Evolutionary conservation across 768 basidiomycete genomes (phyloP).

Genomic region (Gloeopeniophorella convolvens): DNA sequence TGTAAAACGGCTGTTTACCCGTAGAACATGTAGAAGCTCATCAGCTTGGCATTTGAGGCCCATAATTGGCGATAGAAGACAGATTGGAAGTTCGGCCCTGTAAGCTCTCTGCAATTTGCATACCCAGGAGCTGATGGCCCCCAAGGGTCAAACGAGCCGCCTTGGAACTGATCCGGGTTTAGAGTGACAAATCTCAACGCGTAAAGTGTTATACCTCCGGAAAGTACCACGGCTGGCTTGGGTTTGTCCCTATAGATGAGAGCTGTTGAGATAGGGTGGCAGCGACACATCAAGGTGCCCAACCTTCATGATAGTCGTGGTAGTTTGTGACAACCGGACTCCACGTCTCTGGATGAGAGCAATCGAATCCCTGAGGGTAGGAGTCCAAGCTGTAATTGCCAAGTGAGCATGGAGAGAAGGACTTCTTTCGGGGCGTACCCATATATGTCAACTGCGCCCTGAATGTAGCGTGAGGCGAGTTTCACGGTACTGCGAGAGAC

Average conservation of each 20-base stretch:
- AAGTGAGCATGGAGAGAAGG: neutral
- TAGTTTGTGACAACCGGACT: slow-evolving; percentile 56
- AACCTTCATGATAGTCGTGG: slow-evolving; percentile 50
- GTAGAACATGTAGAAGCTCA: slow-evolving; percentile 83
- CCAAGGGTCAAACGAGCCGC: slow-evolving; percentile 78
- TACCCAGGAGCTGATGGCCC: slow-evolving; percentile 71
- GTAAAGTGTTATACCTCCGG: slow-evolving; percentile 45
- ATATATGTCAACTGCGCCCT: slow-evolving; percentile 73
- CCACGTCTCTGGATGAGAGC: slow-evolving; percentile 67
- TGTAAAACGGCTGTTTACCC: slow-evolving; percentile 37
- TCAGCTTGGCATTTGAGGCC: slow-evolving; percentile 76
- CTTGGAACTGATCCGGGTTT: slow-evolving; percentile 47
- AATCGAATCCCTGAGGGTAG: slow-evolving; percentile 78
- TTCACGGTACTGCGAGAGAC: neutral
- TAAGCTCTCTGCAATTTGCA: slow-evolving; percentile 53
- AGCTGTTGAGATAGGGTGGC: neutral
- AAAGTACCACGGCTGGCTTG: slow-evolving; percentile 59
- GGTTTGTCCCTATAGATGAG: slow-evolving; percentile 29
- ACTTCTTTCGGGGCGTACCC: slow-evolving; percentile 40
- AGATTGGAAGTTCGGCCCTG: slow-evolving; percentile 66
- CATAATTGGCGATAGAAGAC: slow-evolving; percentile 76
- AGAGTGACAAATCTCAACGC: neutral
- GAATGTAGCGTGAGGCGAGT: neutral
- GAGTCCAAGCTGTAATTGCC: slow-evolving; percentile 36
- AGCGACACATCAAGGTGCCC: slow-evolving; percentile 1